Conservation (phyloP, 2,329 filamentous ascomycete genomes). For the Xylaria digitata region DNA sequence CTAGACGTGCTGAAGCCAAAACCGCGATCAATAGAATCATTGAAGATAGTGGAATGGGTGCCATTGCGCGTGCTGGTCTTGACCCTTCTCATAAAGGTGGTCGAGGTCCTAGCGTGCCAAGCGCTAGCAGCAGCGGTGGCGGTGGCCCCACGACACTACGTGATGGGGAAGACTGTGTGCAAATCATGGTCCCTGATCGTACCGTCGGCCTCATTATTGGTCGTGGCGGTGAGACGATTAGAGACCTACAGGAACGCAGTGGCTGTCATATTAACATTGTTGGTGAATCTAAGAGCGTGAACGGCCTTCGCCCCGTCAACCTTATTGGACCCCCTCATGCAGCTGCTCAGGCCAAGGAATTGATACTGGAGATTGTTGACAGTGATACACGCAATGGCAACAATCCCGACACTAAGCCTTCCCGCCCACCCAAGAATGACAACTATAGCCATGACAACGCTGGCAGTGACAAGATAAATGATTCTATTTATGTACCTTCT, state of each 20-base stretch:
- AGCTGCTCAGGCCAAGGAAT: conserved; percentile 81
- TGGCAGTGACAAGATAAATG: conserved; percentile 76
- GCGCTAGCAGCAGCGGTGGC: conserved; percentile 35
- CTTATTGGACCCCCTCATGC: conserved; percentile 83
- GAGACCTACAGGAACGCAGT: conserved; percentile 89
- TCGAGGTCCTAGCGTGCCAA: conserved; percentile 43
- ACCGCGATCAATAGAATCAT: conserved; percentile 88
- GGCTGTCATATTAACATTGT: conserved; percentile 98
- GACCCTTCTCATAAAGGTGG: conserved; percentile 56
- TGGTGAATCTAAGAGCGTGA: conserved; percentile 90
- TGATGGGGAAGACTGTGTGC: conserved; percentile 85
- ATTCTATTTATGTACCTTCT: conserved; percentile 86
- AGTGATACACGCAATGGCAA: conserved; percentile 76
- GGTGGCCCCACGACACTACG: conserved; percentile 63
- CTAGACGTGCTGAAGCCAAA: conserved; percentile 81
- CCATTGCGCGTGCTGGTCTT: conserved; percentile 60
- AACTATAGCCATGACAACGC: conserved; percentile 55
- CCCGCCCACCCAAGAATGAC: conserved; percentile 53
- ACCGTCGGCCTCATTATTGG: conserved; percentile 94
- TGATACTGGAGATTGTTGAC: conserved; percentile 94
- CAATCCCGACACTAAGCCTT: conserved; percentile 49
- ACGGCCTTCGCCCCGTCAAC: conserved; percentile 89
- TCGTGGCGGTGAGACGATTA: conserved; percentile 92
- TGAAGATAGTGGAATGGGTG: conserved; percentile 79
- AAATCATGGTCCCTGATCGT: conserved; percentile 94